phyloP scores from a whole-genome alignment of 495 filamentous ascomycete species.

The Cercophora scortea region DNA sequence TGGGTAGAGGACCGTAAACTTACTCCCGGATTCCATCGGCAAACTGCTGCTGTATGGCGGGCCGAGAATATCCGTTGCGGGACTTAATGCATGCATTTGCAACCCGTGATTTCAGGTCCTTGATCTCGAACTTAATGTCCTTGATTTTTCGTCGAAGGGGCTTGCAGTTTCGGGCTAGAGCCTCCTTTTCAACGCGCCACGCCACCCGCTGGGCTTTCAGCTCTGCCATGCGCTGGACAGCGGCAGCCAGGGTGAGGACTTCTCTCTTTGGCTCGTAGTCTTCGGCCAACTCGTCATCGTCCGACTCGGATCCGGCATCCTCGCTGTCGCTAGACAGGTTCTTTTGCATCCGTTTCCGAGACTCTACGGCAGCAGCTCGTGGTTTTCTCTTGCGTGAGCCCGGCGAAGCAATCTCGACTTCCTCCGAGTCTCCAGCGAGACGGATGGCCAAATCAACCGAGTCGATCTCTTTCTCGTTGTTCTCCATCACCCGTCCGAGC shows the following conservation, averaged over 20 bases:
- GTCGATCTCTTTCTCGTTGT: not conserved
- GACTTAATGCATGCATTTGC: conserved; percentile 41
- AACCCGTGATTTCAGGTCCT: conserved; percentile 21
- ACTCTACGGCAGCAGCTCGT: not conserved
- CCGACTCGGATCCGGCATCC: not conserved
- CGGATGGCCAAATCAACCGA: not conserved
- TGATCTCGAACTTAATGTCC: conserved; percentile 15
- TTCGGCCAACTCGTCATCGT: not conserved
- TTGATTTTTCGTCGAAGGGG: not conserved
- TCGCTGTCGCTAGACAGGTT: not conserved
- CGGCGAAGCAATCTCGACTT: conserved; percentile 32
- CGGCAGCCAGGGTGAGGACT: not conserved
- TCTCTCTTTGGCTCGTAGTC: not conserved
- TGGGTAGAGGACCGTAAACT: conserved; percentile 1
- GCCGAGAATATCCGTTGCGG: conserved; percentile 46
- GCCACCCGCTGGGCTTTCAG: conserved; percentile 5
- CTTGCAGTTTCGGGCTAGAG: conserved; percentile 25
- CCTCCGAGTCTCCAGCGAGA: not conserved
- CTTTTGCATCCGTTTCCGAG: not conserved
- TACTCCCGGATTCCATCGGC: conserved; percentile 44
- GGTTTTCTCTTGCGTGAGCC: conserved; percentile 20
- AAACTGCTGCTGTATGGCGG: conserved; percentile 48
- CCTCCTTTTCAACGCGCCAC: conserved; percentile 9
- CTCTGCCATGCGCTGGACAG: not conserved
- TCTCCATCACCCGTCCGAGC: not conserved